These are phyloP conservation scores for Hypoxylon sp. DNA, from an alignment of 2,329 filamentous ascomycete genomes.

Conservation along the genomic window DNA sequence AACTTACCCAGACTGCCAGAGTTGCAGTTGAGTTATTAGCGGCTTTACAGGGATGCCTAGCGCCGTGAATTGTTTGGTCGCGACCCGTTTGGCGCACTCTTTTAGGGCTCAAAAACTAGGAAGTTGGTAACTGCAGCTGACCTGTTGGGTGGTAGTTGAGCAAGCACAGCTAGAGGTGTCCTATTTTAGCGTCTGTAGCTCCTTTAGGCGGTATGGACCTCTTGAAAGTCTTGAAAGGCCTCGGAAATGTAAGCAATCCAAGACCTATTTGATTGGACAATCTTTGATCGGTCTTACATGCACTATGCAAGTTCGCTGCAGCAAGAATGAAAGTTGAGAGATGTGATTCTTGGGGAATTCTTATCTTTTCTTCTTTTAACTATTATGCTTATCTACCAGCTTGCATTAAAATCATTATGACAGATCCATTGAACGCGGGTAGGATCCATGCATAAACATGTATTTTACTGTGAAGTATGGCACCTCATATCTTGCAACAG, in stretches of 20 bases:
- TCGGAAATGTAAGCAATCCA: background rate
- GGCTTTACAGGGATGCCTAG: conserved; percentile 21
- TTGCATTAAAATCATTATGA: conserved; percentile 8
- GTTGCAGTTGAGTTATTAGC: conserved; percentile 20
- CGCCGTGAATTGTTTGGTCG: conserved; percentile 24
- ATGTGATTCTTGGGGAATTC: background rate
- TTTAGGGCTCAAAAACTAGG: conserved; percentile 27
- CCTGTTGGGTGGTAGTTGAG: conserved; percentile 9
- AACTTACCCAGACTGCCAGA: conserved; percentile 26
- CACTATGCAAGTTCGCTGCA: conserved; percentile 2
- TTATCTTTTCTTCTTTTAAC: conserved; percentile 6
- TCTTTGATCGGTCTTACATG: conserved; percentile 8
- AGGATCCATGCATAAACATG: conserved; percentile 22
- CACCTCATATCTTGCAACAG: background rate
- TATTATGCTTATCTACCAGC: conserved; percentile 8
- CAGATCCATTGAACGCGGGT: conserved; percentile 2
- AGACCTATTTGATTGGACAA: conserved; percentile 17
- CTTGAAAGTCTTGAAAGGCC: background rate
- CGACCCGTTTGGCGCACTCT: conserved; percentile 32
- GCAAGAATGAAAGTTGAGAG: conserved; percentile 1
- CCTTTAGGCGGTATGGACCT: conserved; percentile 3
- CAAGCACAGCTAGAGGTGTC: background rate
- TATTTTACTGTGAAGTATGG: background rate
- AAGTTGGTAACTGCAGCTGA: conserved; percentile 18
- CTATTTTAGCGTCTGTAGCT: background rate